phyloP scores from a whole-genome alignment of 2,329 filamentous ascomycete species.

The Furcasterigmium furcatum region DNA sequence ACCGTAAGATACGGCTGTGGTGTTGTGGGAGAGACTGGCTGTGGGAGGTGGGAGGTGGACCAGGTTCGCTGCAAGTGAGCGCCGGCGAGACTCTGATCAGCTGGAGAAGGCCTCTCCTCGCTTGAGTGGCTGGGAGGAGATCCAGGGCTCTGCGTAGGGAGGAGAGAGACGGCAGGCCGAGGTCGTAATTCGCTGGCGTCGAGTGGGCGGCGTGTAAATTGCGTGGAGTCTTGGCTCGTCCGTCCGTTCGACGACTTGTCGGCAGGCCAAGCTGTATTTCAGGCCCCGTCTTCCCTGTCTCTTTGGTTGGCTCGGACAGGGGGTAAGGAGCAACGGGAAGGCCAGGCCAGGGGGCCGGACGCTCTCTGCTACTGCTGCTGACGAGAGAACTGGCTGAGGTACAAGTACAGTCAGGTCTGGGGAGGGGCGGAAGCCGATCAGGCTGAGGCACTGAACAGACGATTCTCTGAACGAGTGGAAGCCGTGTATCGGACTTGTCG shows the following conservation, averaged over 20 bases:
- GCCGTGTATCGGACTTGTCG: too few relatives aligned
- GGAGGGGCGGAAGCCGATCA: too few relatives aligned
- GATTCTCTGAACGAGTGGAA: too few relatives aligned
- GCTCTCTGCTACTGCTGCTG: not conserved
- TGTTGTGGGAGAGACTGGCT: not conserved
- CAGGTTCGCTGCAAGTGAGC: constrained; percentile 1
- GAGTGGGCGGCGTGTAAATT: constrained; percentile 5
- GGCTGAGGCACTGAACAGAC: too few relatives aligned
- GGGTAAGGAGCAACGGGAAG: constrained; percentile 1
- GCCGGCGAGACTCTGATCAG: not conserved
- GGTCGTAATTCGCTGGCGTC: constrained; percentile 1
- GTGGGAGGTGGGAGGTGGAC: not conserved
- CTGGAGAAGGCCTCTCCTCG: not conserved
- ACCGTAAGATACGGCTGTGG: constrained; percentile 4
- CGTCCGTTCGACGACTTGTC: not conserved
- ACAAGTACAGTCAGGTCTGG: not conserved
- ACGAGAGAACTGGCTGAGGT: not conserved
- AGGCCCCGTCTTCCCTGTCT: not conserved
- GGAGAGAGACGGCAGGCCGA: not conserved
- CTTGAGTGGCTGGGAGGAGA: not conserved
- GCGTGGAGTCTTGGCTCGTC: constrained; percentile 3
- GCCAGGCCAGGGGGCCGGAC: not conserved
- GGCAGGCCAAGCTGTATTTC: not conserved
- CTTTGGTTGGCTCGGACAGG: constrained; percentile 2
- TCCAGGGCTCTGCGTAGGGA: not conserved